phyloP scores from a whole-genome alignment of 768 basidiomycete genomes.

The Suillus variegatus region DNA sequence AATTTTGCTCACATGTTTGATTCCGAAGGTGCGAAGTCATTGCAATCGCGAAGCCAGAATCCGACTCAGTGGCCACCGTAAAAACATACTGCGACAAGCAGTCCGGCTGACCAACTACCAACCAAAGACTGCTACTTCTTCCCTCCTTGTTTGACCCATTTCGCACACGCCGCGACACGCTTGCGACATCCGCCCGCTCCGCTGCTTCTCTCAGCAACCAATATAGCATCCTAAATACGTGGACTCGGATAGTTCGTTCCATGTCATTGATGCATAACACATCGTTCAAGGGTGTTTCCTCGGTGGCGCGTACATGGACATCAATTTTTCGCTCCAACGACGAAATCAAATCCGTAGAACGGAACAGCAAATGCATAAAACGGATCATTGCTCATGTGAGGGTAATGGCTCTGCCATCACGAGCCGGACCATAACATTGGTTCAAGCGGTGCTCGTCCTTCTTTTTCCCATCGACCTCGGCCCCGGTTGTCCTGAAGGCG shows the following conservation, averaged over 20 bases:
- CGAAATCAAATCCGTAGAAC: not conserved
- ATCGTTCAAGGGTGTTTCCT: not conserved
- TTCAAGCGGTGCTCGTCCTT: not conserved
- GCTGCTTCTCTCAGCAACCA: not conserved
- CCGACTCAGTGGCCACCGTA: too few relatives aligned
- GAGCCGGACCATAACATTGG: not conserved
- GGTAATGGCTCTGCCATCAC: not conserved
- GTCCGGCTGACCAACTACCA: not conserved
- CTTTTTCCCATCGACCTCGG: slow-evolving; percentile 5
- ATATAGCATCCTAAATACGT: slow-evolving; percentile 1
- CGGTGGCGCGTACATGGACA: not conserved
- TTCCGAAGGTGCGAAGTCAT: not conserved
- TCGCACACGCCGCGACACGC: not conserved
- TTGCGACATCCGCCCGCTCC: not conserved
- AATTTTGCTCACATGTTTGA: not conserved
- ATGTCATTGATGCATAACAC: not conserved
- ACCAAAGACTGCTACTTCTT: not conserved
- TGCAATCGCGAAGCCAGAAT: not conserved
- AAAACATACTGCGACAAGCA: not conserved
- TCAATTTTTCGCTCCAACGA: not conserved
- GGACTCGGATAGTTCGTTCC: not conserved
- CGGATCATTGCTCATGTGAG: not conserved
- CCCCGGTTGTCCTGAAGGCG: slow-evolving; percentile 1
- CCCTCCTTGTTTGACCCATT: not conserved
- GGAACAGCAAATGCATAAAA: not conserved